A percentile compares a stretch with the other conserved stretches of the same genome.
Conservation (phyloP, 1,139 yeast genomes). For the Casaregolazyma lundiana region DNA sequence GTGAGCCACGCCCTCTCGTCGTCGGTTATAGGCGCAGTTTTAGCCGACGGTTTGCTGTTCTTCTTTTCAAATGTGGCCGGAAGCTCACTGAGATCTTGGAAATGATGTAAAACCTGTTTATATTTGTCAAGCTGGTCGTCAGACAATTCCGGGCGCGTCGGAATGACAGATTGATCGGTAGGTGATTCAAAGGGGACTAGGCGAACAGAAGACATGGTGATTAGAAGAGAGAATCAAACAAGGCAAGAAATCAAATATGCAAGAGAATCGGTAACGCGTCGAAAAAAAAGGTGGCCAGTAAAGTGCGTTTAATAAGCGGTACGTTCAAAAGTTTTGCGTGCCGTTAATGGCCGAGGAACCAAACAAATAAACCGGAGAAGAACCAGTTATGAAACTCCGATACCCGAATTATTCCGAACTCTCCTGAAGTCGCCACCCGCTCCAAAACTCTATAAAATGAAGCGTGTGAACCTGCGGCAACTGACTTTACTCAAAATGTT, state of each 20-base stretch:
- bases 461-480: too few relatives aligned
- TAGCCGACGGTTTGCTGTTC: background rate
- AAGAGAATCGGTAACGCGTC: too few relatives aligned
- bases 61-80: conserved; percentile 32
- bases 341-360: too few relatives aligned
- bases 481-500: too few relatives aligned
- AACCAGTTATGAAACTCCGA: too few relatives aligned
- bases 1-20: conserved; percentile 88
- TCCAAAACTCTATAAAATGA: too few relatives aligned
- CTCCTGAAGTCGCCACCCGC: too few relatives aligned
- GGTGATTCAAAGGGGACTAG: conserved; percentile 28
- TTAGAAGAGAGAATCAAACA: background rate
- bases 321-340: too few relatives aligned
- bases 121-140: conserved; percentile 57
- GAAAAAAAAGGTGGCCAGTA: too few relatives aligned
- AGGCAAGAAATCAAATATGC: background rate
- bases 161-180: conserved; percentile 42
- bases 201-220: background rate
- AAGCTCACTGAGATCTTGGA: conserved; percentile 43
- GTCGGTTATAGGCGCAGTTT: conserved; percentile 39
- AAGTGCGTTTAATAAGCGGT: too few relatives aligned
- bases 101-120: conserved; percentile 52
- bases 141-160: conserved; percentile 46
- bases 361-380: too few relatives aligned
- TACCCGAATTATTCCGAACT: too few relatives aligned